Base-by-base conservation (phyloP, 345 rosid genomes). In the Viola odorata region DNA sequence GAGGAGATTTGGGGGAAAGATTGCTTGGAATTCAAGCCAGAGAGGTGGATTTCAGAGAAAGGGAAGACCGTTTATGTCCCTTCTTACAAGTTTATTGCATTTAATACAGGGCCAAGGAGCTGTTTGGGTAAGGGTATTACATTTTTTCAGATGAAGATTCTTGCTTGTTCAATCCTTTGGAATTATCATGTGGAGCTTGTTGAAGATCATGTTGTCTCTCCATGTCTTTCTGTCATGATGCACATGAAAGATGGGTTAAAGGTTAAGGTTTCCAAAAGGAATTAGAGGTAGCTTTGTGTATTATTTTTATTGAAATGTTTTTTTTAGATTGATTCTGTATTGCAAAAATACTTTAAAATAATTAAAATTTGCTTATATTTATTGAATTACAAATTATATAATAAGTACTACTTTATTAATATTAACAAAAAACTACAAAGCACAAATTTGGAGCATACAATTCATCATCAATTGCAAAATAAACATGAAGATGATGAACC, bases 21-120 rank as follows among this genome's bases (percentile, higher is more conserved):
- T 51, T 77, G 81, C 39, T 23, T 48, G 12, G 67, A 73, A 37
- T 77, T 73, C 69, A 77, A 77, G 50, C 74, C 74, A 0, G 72
- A 71, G 52, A 71, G 73, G 36, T 76, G 80, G 73, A 68, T 76
- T 60, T 64, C 69, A 0, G 72, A 66, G 9, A 11, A 37, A 37
- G 78, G 75, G 10, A 37, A 56, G 0, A 37, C 63, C 32, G 3
- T 55, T 1, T 57, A 65, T 4, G 68, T 69, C 0, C 79, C 79
- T 8, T 63, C 72, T 42, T 50, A 70, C 61, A 70, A 62, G 37
- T 70, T 50, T 44, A 14, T 57, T 5, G 54, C 65, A 0, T 71
- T 71, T 23, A 47, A 60, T 57, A 50, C 76, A 50, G 73, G 76
- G 11, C 73, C 70, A 0, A 71, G 70, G 39, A 71, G 63, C 32